Conservation (phyloP, 2,329 filamentous ascomycete species). For the Mycosphaerella arachidis region DNA sequence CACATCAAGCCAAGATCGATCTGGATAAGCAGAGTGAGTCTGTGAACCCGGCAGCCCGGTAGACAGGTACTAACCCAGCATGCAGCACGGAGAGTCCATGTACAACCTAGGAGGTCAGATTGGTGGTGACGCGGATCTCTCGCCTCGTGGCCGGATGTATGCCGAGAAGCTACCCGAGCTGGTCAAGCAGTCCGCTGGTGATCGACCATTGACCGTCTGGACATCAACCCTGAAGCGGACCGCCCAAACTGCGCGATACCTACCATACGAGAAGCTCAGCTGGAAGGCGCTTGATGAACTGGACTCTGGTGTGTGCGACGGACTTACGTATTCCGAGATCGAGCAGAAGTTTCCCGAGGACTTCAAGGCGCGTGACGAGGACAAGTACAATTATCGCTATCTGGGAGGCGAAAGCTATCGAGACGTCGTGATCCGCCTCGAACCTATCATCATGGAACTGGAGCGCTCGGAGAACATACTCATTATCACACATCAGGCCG, state of each 20-base stretch:
- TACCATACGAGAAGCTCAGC: slow-evolving; percentile 90
- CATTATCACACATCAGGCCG: slow-evolving; percentile 96
- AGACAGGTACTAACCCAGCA: slow-evolving; percentile 5
- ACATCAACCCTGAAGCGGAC: slow-evolving; percentile 76
- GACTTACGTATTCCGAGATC: slow-evolving; percentile 93
- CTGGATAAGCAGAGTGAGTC: slow-evolving; percentile 71
- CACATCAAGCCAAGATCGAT: slow-evolving; percentile 96
- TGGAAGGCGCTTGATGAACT: slow-evolving; percentile 99
- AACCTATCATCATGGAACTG: slow-evolving; percentile 99
- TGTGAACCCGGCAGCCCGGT: neutral
- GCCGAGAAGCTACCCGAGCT: slow-evolving; percentile 78
- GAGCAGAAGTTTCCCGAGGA: slow-evolving; percentile 88
- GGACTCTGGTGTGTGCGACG: slow-evolving; percentile 93
- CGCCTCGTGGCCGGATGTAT: slow-evolving; percentile 80
- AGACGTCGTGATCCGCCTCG: slow-evolving; percentile 93
- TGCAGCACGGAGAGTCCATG: slow-evolving; percentile 84
- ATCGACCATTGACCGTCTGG: slow-evolving; percentile 67
- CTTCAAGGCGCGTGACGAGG: slow-evolving; percentile 89
- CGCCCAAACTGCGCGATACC: slow-evolving; percentile 81
- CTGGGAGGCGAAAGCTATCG: slow-evolving; percentile 93
- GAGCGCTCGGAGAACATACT: slow-evolving; percentile 95
- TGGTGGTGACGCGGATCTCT: slow-evolving; percentile 85
- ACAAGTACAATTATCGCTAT: slow-evolving; percentile 99
- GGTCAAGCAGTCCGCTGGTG: slow-evolving; percentile 78
- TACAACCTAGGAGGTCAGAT: slow-evolving; percentile 90